Evolutionary conservation across 805 yeast species (phyloP), one percentile per base, ranked within the genome.

Genomic region (Saccharomyces paradoxus): DNA sequence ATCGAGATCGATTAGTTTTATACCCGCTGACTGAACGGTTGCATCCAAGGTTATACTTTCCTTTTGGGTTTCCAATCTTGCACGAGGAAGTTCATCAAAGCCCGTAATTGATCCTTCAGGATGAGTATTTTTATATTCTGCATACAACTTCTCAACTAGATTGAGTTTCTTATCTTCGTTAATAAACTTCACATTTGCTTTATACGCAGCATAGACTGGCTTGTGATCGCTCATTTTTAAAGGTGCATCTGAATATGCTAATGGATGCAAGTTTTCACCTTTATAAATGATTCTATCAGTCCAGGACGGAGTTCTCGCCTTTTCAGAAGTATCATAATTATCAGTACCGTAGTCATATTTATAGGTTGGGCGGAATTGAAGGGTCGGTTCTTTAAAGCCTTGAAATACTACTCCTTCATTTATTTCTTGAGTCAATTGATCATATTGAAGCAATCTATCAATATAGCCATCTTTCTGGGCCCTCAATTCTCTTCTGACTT

Each of bases 261-360:
- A 64, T 50, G 89, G 92, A 41, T 74, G 71, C 41, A 89, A 63
- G 24, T 71, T 71, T 3, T 74, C 67, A 46, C 94, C 89, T 56
- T 78, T 75, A 61, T 77, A 84, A 49, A 92, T 71, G 50, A 89
- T 84, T 63, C 99, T 76, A 70, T 92, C 99, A 0, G 98, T 92
- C 97, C 98, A 92, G 0, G 97, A 86, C 1, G 99, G 99, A 4
- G 88, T 84, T 61, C 99, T 78, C 58, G 86, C 92, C 66, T 92
- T 92, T 62, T 92, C 99, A 8, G 95, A 86, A 1, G 94, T 79
- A 69, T 92, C 98, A 68, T 91, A 94, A 21, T 69, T 72, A 50
- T 81, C 77, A 0, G 95, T 86, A 2, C 92, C 94, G 58, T 87
- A 86, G 67, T 92, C 96, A 69, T 82, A 94, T 66, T 92, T 92